These are phyloP conservation scores for Stagonosporopsis chrysanthemi DNA, from an alignment of 2,329 filamentous ascomycete genomes.

Conservation along the genomic window DNA sequence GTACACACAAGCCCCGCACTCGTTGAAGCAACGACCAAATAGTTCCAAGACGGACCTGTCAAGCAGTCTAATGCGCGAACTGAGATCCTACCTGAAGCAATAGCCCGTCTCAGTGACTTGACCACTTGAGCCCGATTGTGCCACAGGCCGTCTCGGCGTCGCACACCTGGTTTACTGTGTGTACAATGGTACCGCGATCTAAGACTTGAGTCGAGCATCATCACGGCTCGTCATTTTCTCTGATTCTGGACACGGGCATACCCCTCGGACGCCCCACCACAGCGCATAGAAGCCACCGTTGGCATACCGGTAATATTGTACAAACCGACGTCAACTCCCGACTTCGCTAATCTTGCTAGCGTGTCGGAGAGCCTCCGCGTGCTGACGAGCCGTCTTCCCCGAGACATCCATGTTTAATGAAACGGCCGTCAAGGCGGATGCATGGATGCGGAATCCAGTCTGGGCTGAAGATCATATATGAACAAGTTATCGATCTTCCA, in stretches of 20 bases:
- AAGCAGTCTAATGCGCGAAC: background rate
- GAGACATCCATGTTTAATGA: conserved; percentile 7
- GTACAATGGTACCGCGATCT: conserved; percentile 5
- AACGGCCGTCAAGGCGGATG: background rate
- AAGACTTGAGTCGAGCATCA: background rate
- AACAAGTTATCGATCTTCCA: background rate
- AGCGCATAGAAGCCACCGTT: conserved; percentile 3
- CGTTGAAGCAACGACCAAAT: background rate
- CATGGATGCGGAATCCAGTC: background rate
- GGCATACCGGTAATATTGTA: too few species aligned
- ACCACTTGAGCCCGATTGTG: conserved; percentile 1
- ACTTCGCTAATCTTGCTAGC: conserved; percentile 14
- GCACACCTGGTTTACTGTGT: background rate
- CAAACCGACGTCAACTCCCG: conserved; percentile 9
- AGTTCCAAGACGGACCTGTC: background rate
- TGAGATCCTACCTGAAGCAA: background rate
- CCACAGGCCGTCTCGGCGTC: background rate
- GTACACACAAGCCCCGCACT: conserved; percentile 16
- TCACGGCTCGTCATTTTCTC: conserved; percentile 1
- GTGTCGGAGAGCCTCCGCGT: conserved; percentile 11
- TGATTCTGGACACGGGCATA: background rate
- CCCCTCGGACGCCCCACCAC: conserved; percentile 1
- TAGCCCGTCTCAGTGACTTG: background rate
- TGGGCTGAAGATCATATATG: background rate
- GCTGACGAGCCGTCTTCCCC: conserved; percentile 12